A percentile compares a stretch with the other conserved stretches of the same genome.
These are phyloP conservation scores for Dactylellina cionopaga DNA, from an alignment of 2,329 filamentous ascomycete species.

Conservation along the genomic window DNA sequence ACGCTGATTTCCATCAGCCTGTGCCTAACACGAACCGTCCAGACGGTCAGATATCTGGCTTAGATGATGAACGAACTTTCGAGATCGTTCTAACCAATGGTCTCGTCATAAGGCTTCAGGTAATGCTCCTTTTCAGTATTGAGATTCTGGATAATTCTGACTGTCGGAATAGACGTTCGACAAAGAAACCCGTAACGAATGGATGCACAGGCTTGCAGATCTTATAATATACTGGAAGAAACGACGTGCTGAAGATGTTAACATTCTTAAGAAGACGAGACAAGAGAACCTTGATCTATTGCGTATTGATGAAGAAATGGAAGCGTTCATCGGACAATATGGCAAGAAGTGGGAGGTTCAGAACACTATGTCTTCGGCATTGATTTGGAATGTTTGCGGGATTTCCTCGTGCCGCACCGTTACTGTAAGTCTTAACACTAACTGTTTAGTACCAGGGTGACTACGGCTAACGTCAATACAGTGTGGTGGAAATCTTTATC, in stretches of 20 bases:
- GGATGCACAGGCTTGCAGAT: slow-evolving; percentile 69
- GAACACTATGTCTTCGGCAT: slow-evolving; percentile 70
- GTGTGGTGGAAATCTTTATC: slow-evolving; percentile 71
- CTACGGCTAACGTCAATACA: slow-evolving; percentile 53
- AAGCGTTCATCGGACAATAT: slow-evolving; percentile 73
- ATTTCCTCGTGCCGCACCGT: slow-evolving; percentile 72
- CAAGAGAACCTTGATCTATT: slow-evolving; percentile 69
- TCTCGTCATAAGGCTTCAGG: slow-evolving; percentile 70
- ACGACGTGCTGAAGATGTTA: slow-evolving; percentile 68
- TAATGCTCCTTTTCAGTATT: slow-evolving; percentile 54
- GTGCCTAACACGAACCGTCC: slow-evolving; percentile 62
- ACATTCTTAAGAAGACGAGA: slow-evolving; percentile 68
- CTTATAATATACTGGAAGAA: slow-evolving; percentile 72
- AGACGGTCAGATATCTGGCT: slow-evolving; percentile 66
- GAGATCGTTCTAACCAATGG: slow-evolving; percentile 72
- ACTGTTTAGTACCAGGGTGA: background rate
- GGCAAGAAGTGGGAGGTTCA: slow-evolving; percentile 75
- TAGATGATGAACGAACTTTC: slow-evolving; percentile 70
- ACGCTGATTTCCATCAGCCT: slow-evolving; percentile 52
- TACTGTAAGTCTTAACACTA: slow-evolving; percentile 59
- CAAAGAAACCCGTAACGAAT: slow-evolving; percentile 68
- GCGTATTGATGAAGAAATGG: slow-evolving; percentile 73
- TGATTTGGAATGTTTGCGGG: slow-evolving; percentile 75
- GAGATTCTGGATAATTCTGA: slow-evolving; percentile 5
- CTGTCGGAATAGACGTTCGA: slow-evolving; percentile 64